Percentiles rank a stretch among this genome's conserved stretches.
phyloP scores from a whole-genome alignment of 306 rosid genomes.

The Glycine latifolia region DNA sequence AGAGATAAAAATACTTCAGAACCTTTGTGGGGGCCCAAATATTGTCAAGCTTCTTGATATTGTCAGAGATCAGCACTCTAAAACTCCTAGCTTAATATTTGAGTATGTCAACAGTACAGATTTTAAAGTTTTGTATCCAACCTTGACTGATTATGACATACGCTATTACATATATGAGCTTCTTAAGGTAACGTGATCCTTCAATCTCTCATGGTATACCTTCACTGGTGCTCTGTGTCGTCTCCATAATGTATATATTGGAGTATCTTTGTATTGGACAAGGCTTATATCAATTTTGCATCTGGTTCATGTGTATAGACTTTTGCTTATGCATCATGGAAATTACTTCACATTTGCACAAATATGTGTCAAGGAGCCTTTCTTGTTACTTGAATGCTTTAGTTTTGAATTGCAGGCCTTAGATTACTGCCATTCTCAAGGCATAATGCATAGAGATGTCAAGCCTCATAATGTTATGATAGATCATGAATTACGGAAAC shows the following conservation, averaged over 20 bases:
- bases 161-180: slow-evolving; percentile 95
- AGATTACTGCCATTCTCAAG: slow-evolving; percentile 93
- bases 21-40: slow-evolving; percentile 96
- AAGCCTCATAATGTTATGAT: slow-evolving; percentile 96
- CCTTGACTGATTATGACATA: slow-evolving; percentile 87
- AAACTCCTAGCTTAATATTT: slow-evolving; percentile 89
- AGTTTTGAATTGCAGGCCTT: slow-evolving; percentile 66
- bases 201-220: slow-evolving; percentile 35
- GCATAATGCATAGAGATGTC: slow-evolving; percentile 94
- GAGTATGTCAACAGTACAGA: slow-evolving; percentile 95
- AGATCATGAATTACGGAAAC: slow-evolving; percentile 88
- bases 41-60: slow-evolving; percentile 87
- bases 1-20: slow-evolving; percentile 93
- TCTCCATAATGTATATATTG: slow-evolving; percentile 25
- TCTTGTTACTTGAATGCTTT: slow-evolving; percentile 30
- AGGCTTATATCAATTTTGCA: slow-evolving; percentile 30
- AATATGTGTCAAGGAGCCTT: slow-evolving; percentile 36
- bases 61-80: slow-evolving; percentile 91
- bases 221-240: slow-evolving; percentile 30
- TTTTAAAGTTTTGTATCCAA: slow-evolving; percentile 89
- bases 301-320: slow-evolving; percentile 20
- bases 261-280: slow-evolving; percentile 22
- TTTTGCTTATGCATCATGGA: slow-evolving; percentile 35
- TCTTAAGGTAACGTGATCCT: slow-evolving; percentile 70
- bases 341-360: not conserved